phyloP scores from a whole-genome alignment of 345 rosid genomes.

The Aquilaria yunnanensis region DNA sequence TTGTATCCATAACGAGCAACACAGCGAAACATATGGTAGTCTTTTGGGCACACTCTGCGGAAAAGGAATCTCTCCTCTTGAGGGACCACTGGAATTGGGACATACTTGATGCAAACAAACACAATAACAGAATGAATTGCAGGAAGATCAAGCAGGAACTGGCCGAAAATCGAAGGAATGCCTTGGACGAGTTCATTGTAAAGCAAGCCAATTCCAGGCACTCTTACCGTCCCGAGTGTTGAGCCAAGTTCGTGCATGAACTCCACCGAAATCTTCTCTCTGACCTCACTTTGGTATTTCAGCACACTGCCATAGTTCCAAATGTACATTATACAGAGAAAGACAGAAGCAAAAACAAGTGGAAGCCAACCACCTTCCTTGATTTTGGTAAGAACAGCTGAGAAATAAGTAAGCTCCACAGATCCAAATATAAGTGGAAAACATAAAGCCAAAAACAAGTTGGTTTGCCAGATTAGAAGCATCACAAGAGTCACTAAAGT shows the following conservation, averaged over 20 bases:
- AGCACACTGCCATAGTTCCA: conserved; percentile 97
- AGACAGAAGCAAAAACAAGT: conserved; percentile 62
- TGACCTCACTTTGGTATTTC: conserved; percentile 88
- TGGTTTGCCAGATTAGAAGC: conserved; percentile 95
- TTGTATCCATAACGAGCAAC: conserved; percentile 91
- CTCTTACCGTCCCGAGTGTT: conserved; percentile 73
- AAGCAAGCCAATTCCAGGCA: conserved; percentile 81
- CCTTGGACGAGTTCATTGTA: conserved; percentile 94
- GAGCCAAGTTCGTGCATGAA: conserved; percentile 83
- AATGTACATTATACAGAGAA: conserved; percentile 75
- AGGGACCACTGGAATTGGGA: conserved; percentile 88
- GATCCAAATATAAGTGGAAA: conserved; percentile 84
- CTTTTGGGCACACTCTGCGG: conserved; percentile 83
- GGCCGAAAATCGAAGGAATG: conserved; percentile 81
- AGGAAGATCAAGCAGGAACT: conserved; percentile 78
- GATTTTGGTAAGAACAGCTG: conserved; percentile 74
- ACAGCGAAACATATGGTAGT: conserved; percentile 90
- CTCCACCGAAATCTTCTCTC: conserved; percentile 87
- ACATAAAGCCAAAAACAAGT: conserved; percentile 64
- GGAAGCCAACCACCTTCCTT: conserved; percentile 95
- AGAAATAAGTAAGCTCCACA: conserved; percentile 69
- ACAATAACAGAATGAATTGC: conserved; percentile 87
- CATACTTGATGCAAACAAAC: conserved; percentile 91
- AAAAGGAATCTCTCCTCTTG: conserved; percentile 88
- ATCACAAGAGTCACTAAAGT: conserved; percentile 81